Evolutionary conservation across 2,329 filamentous ascomycete genomes (phyloP).

Genomic region (Lecanicillium sp.): DNA sequence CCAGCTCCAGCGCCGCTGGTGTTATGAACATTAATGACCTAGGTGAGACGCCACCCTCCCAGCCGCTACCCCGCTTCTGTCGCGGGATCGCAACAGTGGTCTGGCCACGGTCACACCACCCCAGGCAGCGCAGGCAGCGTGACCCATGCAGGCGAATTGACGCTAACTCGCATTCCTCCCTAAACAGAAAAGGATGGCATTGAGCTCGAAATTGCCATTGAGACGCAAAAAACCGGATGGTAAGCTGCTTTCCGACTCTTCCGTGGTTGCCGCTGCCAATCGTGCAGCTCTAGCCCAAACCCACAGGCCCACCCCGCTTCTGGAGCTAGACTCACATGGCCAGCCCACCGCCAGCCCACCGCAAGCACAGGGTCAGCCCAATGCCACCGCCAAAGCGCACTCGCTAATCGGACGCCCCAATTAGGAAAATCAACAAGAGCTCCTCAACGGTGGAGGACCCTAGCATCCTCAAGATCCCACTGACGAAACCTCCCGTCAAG

Average conservation of each 20-base stretch:
- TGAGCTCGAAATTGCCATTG: slow-evolving; percentile 64
- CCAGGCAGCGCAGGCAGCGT: too few species aligned
- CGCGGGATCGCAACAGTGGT: too few species aligned
- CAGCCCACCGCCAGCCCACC: too few species aligned
- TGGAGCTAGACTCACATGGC: too few species aligned
- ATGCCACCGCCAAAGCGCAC: not conserved
- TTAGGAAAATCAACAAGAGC: slow-evolving; percentile 91
- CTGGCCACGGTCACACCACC: too few species aligned
- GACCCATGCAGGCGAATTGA: too few species aligned
- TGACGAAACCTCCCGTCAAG: slow-evolving; percentile 79
- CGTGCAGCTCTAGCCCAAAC: too few species aligned
- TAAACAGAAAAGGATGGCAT: slow-evolving; percentile 62
- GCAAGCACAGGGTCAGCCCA: too few species aligned
- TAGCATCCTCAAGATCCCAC: slow-evolving; percentile 70
- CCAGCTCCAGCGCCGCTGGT: slow-evolving; percentile 65
- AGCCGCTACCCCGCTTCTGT: not conserved
- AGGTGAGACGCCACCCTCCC: slow-evolving; percentile 47
- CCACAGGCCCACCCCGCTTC: too few species aligned
- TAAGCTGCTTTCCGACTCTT: slow-evolving; percentile 38
- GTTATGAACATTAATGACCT: slow-evolving; percentile 73
- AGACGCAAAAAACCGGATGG: slow-evolving; percentile 87
- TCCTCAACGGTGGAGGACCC: slow-evolving; percentile 72
- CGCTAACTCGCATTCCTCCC: slow-evolving; percentile 1
- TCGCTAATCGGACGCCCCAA: slow-evolving; percentile 4
- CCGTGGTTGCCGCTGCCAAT: not conserved